Conservation (phyloP, 805 yeast species). For the Saccharomycodes ludwigii region DNA sequence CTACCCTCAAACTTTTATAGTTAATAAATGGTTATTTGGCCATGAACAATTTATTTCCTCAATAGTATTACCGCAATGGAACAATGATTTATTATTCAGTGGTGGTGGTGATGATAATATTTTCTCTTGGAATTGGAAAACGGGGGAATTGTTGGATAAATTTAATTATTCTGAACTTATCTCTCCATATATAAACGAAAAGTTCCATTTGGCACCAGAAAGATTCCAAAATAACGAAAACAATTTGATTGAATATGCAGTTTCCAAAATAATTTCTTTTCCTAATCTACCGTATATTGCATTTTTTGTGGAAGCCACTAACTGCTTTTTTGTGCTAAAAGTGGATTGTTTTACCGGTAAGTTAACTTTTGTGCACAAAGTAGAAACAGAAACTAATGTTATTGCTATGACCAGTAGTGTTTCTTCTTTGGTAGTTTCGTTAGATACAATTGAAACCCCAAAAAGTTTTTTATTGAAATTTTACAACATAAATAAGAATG, state of each 20-base stretch:
- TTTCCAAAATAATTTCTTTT: constrained; percentile 31
- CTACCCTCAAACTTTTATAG: constrained; percentile 66
- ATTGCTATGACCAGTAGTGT: constrained; percentile 19
- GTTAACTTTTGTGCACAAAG: constrained; percentile 15
- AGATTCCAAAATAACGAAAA: constrained; percentile 44
- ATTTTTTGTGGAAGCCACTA: constrained; percentile 41
- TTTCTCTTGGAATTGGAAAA: constrained; percentile 69
- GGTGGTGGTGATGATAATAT: constrained; percentile 87
- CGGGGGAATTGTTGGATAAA: constrained; percentile 34
- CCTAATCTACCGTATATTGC: constrained; percentile 23
- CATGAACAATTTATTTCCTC: constrained; percentile 74
- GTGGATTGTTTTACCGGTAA: constrained; percentile 13
- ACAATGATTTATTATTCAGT: constrained; percentile 44
- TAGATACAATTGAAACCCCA: constrained; percentile 21
- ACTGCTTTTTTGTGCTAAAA: constrained; percentile 25
- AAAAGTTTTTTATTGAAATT: constrained; percentile 16
- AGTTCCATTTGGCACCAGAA: constrained; percentile 47
- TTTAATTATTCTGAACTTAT: constrained; percentile 35
- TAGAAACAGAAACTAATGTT: constrained; percentile 22
- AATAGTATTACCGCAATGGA: constrained; percentile 42
- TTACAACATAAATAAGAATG: constrained; percentile 8
- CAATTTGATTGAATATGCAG: constrained; percentile 38
- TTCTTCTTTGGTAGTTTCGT: constrained; percentile 24
- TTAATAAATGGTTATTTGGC: constrained; percentile 78
- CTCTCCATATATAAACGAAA: constrained; percentile 30